Evolutionary conservation across 331 rosid genomes (phyloP).

Genomic region (Pyracantha coccinea): DNA sequence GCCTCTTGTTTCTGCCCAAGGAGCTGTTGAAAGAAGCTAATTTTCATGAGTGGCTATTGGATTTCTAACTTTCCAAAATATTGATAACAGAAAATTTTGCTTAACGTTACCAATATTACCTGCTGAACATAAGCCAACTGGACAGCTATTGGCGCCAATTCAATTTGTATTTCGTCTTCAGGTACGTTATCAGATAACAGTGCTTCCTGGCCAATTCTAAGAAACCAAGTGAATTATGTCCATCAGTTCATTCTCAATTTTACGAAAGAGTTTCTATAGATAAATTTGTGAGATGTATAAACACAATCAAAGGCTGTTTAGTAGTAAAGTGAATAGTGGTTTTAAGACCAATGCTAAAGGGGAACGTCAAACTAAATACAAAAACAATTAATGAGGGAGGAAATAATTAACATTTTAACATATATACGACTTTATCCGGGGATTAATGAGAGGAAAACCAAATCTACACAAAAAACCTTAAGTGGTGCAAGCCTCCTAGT

Average conservation of each 20-base stretch:
- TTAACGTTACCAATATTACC: slow-evolving; percentile 31
- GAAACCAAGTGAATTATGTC: slow-evolving; percentile 3
- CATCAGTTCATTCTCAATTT: slow-evolving; percentile 2
- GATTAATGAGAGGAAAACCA: neutral
- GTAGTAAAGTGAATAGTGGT: neutral
- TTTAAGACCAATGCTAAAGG: neutral
- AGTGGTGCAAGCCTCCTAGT: neutral
- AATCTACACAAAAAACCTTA: neutral
- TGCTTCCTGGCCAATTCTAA: slow-evolving; percentile 72
- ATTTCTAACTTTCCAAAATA: neutral
- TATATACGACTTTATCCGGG: neutral
- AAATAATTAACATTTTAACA: neutral
- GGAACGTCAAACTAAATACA: neutral
- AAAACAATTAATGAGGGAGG: neutral
- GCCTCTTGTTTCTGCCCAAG: slow-evolving; percentile 81
- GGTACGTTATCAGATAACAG: slow-evolving; percentile 64
- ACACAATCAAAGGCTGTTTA: neutral
- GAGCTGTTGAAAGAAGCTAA: slow-evolving; percentile 48
- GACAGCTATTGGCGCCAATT: slow-evolving; percentile 88
- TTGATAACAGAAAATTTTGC: neutral
- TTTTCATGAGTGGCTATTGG: slow-evolving; percentile 18
- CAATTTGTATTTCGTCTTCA: slow-evolving; percentile 80
- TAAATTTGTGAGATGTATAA: neutral
- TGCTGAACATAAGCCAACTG: slow-evolving; percentile 93
- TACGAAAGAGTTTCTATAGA: too few relatives aligned